Evolutionary conservation across 192 early-diverging fungal genomes (phyloP).

Genomic region (Kickxella alabastrina): DNA sequence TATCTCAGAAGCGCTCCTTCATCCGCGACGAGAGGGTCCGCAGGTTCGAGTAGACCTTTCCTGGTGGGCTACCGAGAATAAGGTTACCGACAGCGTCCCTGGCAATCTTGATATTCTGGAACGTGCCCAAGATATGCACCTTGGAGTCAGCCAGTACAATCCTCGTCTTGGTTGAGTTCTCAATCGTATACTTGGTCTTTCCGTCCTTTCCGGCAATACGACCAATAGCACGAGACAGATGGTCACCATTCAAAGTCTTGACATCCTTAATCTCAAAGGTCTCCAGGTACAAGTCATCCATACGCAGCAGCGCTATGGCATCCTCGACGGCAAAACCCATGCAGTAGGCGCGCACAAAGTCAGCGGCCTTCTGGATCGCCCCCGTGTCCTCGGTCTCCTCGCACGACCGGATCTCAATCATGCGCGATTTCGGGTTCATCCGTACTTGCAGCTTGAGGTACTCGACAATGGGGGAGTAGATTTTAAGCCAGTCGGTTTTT

Average conservation of each 20-base stretch:
- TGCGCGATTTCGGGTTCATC: slow-evolving; percentile 86
- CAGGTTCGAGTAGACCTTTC: slow-evolving; percentile 92
- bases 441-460: slow-evolving; percentile 93
- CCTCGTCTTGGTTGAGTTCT: slow-evolving; percentile 93
- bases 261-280: slow-evolving; percentile 98
- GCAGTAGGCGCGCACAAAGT: slow-evolving; percentile 92
- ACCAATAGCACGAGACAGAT: slow-evolving; percentile 95
- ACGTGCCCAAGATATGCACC: slow-evolving; percentile 94
- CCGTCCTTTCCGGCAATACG: slow-evolving; percentile 98
- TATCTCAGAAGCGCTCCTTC: slow-evolving; percentile 94
- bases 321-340: slow-evolving; percentile 95
- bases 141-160: slow-evolving; percentile 96
- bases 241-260: slow-evolving; percentile 91
- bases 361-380: slow-evolving; percentile 92
- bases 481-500: slow-evolving; percentile 89
- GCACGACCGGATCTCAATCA: slow-evolving; percentile 86
- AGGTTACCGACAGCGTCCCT: slow-evolving; percentile 85
- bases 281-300: slow-evolving; percentile 97
- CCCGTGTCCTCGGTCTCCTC: slow-evolving; percentile 82
- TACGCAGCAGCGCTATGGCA: slow-evolving; percentile 85
- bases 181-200: slow-evolving; percentile 95
- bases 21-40: slow-evolving; percentile 80
- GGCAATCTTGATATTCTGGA: slow-evolving; percentile 95
- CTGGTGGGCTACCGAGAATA: slow-evolving; percentile 92
- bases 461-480: slow-evolving; percentile 95